Evolutionary conservation across 208 protist species (phyloP).

Genomic region (Trypanosoma grayi): DNA sequence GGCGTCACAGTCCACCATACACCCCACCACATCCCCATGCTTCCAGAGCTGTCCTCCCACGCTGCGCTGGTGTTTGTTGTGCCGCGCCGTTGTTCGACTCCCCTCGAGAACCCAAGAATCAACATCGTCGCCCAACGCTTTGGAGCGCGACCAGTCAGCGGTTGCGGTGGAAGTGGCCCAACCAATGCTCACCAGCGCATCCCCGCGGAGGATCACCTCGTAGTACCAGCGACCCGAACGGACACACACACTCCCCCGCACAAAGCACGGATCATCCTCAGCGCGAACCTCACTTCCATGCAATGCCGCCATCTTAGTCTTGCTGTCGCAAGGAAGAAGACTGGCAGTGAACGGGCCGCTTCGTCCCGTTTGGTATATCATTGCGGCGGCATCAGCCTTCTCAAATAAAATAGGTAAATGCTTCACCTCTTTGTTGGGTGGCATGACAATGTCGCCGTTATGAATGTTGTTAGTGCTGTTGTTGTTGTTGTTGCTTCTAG

Average conservation of each 20-base stretch:
- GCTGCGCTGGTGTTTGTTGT: constrained; percentile 63
- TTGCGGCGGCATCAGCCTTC: constrained; percentile 13
- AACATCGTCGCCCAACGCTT: constrained; percentile 60
- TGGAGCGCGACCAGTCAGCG: constrained; percentile 29
- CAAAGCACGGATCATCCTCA: constrained; percentile 55
- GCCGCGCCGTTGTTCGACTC: constrained; percentile 65
- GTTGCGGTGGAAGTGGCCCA: constrained; percentile 39
- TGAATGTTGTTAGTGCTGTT: background rate
- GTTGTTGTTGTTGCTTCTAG: background rate
- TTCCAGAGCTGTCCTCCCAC: constrained; percentile 56
- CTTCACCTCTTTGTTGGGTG: constrained; percentile 1
- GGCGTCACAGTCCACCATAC: constrained; percentile 80
- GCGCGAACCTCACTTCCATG: constrained; percentile 32
- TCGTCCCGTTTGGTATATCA: constrained; percentile 32
- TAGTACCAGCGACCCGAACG: constrained; percentile 84
- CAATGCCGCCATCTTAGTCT: constrained; percentile 32
- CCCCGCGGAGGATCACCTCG: constrained; percentile 61
- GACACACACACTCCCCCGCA: constrained; percentile 73
- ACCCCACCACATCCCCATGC: constrained; percentile 86
- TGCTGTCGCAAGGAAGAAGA: constrained; percentile 39
- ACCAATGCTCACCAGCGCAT: constrained; percentile 48
- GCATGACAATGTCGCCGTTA: background rate
- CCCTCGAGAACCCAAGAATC: constrained; percentile 83
- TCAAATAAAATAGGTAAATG: constrained; percentile 22
- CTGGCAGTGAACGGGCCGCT: constrained; percentile 58